Evolutionary conservation across 108 stramenopile genomes (phyloP).

Genomic region (Fragilaria crotonensis): DNA sequence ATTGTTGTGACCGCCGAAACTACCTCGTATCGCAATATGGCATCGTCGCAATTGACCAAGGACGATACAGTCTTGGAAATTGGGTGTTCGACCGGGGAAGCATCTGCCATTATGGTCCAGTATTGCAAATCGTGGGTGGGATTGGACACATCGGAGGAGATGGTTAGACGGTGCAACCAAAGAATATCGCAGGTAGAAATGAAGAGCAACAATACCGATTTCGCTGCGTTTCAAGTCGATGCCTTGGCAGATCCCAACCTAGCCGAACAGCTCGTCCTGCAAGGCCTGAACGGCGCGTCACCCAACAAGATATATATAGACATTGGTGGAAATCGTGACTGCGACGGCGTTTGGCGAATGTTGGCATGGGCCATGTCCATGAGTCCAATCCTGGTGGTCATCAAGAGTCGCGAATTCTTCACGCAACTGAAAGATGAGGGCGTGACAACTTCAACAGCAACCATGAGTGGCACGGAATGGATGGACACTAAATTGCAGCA

Average conservation of each 20-base stretch:
- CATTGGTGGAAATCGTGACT: constrained; percentile 81
- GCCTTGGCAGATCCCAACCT: constrained; percentile 55
- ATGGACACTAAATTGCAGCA: constrained; percentile 9
- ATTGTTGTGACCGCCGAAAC: constrained; percentile 54
- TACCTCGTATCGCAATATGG: constrained; percentile 50
- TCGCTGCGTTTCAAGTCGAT: constrained; percentile 35
- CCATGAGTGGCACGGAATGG: constrained; percentile 17
- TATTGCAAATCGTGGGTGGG: constrained; percentile 46
- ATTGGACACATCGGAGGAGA: constrained; percentile 66
- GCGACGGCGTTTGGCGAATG: constrained; percentile 48
- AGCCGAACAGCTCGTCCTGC: constrained; percentile 21
- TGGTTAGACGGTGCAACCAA: constrained; percentile 31
- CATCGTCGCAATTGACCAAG: constrained; percentile 32
- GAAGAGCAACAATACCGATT: constrained; percentile 4
- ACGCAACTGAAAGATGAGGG: constrained; percentile 11
- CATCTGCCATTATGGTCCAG: constrained; percentile 23
- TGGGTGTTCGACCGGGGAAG: constrained; percentile 76
- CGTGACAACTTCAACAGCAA: background rate
- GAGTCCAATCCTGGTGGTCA: constrained; percentile 40
- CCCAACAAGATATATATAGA: constrained; percentile 64
- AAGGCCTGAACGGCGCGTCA: background rate
- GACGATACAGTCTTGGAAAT: constrained; percentile 70
- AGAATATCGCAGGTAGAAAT: constrained; percentile 9
- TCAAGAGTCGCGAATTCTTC: constrained; percentile 57
- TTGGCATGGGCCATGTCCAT: constrained; percentile 50